Base-by-base conservation (phyloP, 306 rosid genomes). In the Cicer bijugum region DNA sequence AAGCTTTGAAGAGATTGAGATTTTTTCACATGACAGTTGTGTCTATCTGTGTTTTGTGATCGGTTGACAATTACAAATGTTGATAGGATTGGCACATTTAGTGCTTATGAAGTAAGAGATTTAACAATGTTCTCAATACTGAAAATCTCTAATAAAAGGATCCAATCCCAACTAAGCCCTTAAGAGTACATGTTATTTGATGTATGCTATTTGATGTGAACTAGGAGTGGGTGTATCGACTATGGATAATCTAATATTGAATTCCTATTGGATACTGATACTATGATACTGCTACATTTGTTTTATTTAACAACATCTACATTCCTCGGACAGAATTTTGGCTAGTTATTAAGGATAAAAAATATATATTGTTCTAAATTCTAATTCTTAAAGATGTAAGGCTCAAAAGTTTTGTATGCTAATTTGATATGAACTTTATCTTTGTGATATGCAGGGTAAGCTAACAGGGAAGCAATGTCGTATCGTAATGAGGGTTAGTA, bases 401-500 rank as follows among this genome's bases (percentile, higher is more conserved):
- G 3, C 48, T 65, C 77, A 45, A 59, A 37, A 15, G 68, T 72
- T 62, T 56, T 14, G 50, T 62, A 37, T 84, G 64, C 19, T 81
- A 16, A 20, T 46, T 78, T 76, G 43, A 57, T 79, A 57, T 77
- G 63, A 38, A 14, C 46, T 61, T 61, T 66, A 12, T 75, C 9
- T 75, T 60, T 65, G 71, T 78, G 62, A 47, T 58, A 33, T 67
- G 85, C 94, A 91, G 98, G 82, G 81, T 16, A 89, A 80, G 71
- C 61, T 87, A n/a, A 42, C 83, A 38, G 86, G 82, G 76, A 89
- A 87, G 82, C 87, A 86, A 83, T 87, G 91, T 77, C 90, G 79
- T 63, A 89, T 85, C 57, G 85, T 84, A 45, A 86, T 81, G 84
- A 85, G 5, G 97, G 98, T 93, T 46, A 78, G 94, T 84, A 19